Base-by-base conservation (phyloP, 805 yeast genomes). In the Candida incommunis region DNA sequence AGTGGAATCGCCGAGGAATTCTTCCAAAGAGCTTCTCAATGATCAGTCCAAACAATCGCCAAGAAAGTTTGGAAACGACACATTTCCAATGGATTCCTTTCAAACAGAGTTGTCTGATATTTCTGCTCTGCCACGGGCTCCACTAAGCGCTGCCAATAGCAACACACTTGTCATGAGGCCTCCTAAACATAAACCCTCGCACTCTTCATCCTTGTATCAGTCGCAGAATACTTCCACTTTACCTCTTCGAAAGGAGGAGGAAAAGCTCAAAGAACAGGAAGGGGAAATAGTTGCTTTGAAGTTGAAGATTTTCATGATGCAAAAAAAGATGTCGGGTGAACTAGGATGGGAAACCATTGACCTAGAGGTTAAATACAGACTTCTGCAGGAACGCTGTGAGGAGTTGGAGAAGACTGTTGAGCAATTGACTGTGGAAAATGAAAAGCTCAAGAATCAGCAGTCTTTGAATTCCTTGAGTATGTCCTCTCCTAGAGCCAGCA, bases 191-290 rank as follows among this genome's bases (percentile, higher is more conserved):
- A n/a, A n/a, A n/a, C n/a, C n/a, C n/a, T n/a, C n/a, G n/a, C n/a
- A n/a, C n/a, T n/a, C n/a, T n/a, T n/a, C n/a, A n/a, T n/a, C n/a
- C n/a, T n/a, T n/a, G n/a, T n/a, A n/a, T n/a, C n/a, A n/a, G n/a
- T n/a, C n/a, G n/a, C n/a, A n/a, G n/a, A n/a, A n/a, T n/a, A n/a
- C n/a, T n/a, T n/a, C n/a, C 13, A 31, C 37, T 11, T 13, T 52
- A 35, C 57, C 57, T 11, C 41, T 54, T 34, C 49, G 50, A 27
- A 52, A 50, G 26, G 56, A 54, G 37, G 54, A 54, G 35, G 42
- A 46, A 18, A 43, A 35, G 16, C 40, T 53, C 24, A 35, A 49
- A 4, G 42, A 43, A 2, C 52, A 45, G 41, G 45, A 53, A 43
- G 50, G 52, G 20, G 52, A 49, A 40, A 54, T 46, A 5, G 47